A percentile compares a stretch with the other conserved stretches of the same genome.
Evolutionary conservation across 2,329 filamentous ascomycete species (phyloP).

Genomic region (Botrytis cinerea): DNA sequence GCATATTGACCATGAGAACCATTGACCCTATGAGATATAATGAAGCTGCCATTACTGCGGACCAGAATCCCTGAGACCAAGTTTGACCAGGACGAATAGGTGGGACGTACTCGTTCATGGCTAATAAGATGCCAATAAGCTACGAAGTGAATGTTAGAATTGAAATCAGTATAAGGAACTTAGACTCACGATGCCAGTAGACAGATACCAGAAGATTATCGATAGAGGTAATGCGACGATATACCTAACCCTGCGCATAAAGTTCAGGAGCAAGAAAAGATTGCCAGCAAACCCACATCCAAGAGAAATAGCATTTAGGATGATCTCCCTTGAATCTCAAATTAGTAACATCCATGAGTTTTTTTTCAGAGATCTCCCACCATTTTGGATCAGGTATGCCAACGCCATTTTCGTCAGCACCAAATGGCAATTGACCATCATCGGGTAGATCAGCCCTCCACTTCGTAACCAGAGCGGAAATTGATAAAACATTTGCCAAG

Average conservation of each 20-base stretch:
- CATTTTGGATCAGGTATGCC: slow-evolving; percentile 62
- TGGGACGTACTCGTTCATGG: slow-evolving; percentile 56
- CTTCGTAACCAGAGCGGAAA: slow-evolving; percentile 64
- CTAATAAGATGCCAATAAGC: slow-evolving; percentile 59
- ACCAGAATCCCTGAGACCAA: slow-evolving; percentile 71
- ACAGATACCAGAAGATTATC: slow-evolving; percentile 66
- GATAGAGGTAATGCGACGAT: slow-evolving; percentile 67
- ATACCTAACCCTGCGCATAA: slow-evolving; percentile 66
- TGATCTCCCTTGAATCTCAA: slow-evolving; percentile 51
- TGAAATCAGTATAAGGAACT: slow-evolving; percentile 38
- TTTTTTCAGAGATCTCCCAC: slow-evolving; percentile 44
- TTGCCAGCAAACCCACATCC: slow-evolving; percentile 67
- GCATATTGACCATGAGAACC: slow-evolving; percentile 68
- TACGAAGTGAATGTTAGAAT: slow-evolving; percentile 35
- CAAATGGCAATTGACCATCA: slow-evolving; percentile 46
- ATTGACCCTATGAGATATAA: slow-evolving; percentile 64
- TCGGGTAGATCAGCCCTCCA: slow-evolving; percentile 58
- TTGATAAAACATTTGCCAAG: slow-evolving; percentile 68
- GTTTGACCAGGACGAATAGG: slow-evolving; percentile 49
- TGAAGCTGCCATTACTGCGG: slow-evolving; percentile 63
- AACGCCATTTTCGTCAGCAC: slow-evolving; percentile 52
- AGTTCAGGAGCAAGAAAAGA: slow-evolving; percentile 67
- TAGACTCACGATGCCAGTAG: slow-evolving; percentile 58
- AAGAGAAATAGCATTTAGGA: slow-evolving; percentile 64
- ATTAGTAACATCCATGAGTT: neutral